Conservation (phyloP, 352 stramenopile genomes). For the Albugo laibachii region DNA sequence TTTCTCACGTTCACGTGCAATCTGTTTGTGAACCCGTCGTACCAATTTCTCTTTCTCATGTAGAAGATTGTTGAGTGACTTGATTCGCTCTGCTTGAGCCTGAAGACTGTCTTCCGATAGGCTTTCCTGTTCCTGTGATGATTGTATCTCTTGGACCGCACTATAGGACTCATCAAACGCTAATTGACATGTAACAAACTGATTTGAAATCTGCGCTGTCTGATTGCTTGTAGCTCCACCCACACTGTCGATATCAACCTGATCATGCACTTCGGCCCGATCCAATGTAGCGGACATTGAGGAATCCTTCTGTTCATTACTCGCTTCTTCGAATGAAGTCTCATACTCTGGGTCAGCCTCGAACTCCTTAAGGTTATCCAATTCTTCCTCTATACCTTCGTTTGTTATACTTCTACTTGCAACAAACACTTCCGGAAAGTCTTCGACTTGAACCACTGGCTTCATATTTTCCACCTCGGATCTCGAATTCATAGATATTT, state of each 20-base stretch:
- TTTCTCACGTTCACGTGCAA: constrained; percentile 30
- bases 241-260: constrained; percentile 1
- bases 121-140: constrained; percentile 13
- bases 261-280: background rate
- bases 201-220: background rate
- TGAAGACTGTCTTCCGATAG: constrained; percentile 39
- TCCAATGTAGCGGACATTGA: background rate
- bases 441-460: background rate
- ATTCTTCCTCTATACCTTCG: constrained; percentile 5
- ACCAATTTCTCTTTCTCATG: constrained; percentile 21
- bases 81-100: constrained; percentile 23
- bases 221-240: background rate
- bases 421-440: background rate
- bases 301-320: background rate
- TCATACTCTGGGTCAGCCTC: background rate
- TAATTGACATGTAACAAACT: background rate
- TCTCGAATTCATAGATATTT: background rate
- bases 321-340: background rate
- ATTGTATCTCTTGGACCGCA: constrained; percentile 9
- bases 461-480: background rate
- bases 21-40: constrained; percentile 18
- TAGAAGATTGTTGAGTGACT: constrained; percentile 22
- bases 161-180: constrained; percentile 1
- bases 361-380: background rate
- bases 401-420: constrained; percentile 1